Evolutionary conservation across 108 stramenopile species (phyloP).

Genomic region (Nitzschia sp.): DNA sequence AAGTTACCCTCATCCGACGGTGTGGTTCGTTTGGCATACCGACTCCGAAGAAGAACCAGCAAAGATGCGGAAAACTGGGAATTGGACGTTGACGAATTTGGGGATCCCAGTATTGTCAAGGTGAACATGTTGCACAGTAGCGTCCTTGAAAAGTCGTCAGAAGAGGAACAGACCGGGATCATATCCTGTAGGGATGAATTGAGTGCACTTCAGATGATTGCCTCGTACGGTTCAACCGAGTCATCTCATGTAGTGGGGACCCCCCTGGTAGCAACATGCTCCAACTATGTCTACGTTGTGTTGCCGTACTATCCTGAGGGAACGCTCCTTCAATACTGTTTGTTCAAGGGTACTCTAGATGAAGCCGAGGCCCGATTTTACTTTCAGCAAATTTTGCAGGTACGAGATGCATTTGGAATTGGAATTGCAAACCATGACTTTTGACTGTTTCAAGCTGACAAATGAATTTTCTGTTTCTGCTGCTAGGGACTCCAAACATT

Average conservation of each 20-base stretch:
- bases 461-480: conserved; percentile 12
- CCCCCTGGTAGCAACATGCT: conserved; percentile 18
- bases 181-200: conserved; percentile 2
- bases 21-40: conserved; percentile 15
- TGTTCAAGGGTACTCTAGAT: conserved; percentile 14
- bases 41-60: conserved; percentile 3
- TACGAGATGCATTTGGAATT: conserved; percentile 4
- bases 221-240: neutral
- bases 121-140: conserved; percentile 9
- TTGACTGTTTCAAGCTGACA: no score
- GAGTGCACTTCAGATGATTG: conserved; percentile 20
- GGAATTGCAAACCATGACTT: no score
- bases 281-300: conserved; percentile 14
- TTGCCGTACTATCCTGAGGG: conserved; percentile 35
- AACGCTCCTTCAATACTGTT: conserved; percentile 23
- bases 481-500: conserved; percentile 55
- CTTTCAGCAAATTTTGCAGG: conserved; percentile 64
- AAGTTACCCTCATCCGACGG: conserved; percentile 1
- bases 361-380: conserved; percentile 56
- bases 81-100: conserved; percentile 19
- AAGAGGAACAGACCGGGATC: neutral
- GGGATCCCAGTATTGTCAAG: conserved; percentile 1
- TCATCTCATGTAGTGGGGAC: conserved; percentile 28
- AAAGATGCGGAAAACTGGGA: conserved; percentile 8
- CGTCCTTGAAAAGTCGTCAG: conserved; percentile 7